Evolutionary conservation across 148 eudicot species (phyloP).

Genomic region (Agrostemma githago): DNA sequence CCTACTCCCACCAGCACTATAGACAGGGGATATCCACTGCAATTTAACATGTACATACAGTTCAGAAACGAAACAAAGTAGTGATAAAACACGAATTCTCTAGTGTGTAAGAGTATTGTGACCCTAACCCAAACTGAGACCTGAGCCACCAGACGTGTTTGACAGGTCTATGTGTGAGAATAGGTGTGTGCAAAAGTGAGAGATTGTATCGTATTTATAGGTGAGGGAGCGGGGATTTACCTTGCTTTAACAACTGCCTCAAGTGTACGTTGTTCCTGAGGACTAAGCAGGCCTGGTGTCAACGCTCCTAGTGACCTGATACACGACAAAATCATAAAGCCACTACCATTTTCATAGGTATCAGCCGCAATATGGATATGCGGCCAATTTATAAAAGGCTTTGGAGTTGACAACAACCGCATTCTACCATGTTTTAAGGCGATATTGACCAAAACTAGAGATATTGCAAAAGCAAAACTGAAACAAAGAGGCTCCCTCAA

Average conservation of each 20-base stretch:
- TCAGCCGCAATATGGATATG: too few relatives aligned
- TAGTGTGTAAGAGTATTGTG: background rate
- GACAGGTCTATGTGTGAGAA: background rate
- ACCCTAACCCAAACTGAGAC: too few relatives aligned
- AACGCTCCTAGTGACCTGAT: constrained; percentile 93
- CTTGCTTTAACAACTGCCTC: constrained; percentile 92
- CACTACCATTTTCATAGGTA: too few relatives aligned
- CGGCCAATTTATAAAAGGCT: too few relatives aligned
- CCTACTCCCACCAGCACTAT: constrained; percentile 96
- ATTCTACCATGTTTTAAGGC: too few relatives aligned
- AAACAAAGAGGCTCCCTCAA: too few relatives aligned
- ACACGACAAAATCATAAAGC: background rate
- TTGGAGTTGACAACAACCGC: too few relatives aligned
- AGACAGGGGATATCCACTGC: constrained; percentile 86
- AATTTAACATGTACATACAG: constrained; percentile 5
- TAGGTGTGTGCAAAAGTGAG: background rate
- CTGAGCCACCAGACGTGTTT: too few relatives aligned
- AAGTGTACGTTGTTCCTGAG: constrained; percentile 88
- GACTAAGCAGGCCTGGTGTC: constrained; percentile 80
- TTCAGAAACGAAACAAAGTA: background rate
- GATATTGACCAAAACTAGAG: too few relatives aligned
- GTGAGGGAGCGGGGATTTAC: constrained; percentile 23
- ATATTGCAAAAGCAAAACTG: too few relatives aligned
- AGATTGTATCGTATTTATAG: background rate
- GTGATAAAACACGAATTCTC: background rate